A percentile compares a stretch with the other conserved stretches of the same genome.
These are phyloP conservation scores for Coelastrella sp. DNA, from an alignment of 139 green algal genomes.

Conservation along the genomic window DNA sequence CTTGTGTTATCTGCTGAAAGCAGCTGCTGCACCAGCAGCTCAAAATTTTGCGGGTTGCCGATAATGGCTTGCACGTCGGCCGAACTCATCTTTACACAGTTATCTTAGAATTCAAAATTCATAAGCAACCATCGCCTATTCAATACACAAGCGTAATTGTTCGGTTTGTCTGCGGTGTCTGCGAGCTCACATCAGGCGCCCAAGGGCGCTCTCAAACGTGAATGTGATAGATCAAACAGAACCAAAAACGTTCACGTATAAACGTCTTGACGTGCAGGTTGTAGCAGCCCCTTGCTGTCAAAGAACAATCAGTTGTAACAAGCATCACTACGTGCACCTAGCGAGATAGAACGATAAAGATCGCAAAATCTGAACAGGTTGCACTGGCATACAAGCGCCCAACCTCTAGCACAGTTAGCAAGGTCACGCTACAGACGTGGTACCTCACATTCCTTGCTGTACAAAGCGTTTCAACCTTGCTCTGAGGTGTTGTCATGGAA, in stretches of 20 bases:
- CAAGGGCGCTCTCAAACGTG: not conserved
- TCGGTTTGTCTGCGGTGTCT: constrained; percentile 2
- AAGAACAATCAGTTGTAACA: not conserved
- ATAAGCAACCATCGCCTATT: no score
- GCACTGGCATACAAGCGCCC: no score
- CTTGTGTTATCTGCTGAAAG: constrained; percentile 84
- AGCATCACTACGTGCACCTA: no score
- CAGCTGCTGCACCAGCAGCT: constrained; percentile 82
- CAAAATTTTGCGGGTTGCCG: constrained; percentile 66
- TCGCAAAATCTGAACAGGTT: no score
- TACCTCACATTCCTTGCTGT: no score
- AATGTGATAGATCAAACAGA: not conserved
- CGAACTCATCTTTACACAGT: not conserved
- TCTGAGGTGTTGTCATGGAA: not conserved
- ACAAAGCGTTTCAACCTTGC: no score
- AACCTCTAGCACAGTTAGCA: not conserved
- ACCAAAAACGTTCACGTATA: no score
- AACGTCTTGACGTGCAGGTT: no score
- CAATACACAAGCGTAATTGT: no score
- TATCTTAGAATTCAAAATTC: not conserved
- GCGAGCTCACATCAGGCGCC: not conserved
- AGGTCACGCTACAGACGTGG: not conserved
- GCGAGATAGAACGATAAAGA: no score
- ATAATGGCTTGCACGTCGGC: constrained; percentile 31
- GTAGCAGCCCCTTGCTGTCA: no score